A percentile compares a stretch with the other conserved stretches of the same genome.
Conservation (phyloP, 202 grass and related monocot genomes). For the Bolboschoenoplectus hybrid region DNA sequence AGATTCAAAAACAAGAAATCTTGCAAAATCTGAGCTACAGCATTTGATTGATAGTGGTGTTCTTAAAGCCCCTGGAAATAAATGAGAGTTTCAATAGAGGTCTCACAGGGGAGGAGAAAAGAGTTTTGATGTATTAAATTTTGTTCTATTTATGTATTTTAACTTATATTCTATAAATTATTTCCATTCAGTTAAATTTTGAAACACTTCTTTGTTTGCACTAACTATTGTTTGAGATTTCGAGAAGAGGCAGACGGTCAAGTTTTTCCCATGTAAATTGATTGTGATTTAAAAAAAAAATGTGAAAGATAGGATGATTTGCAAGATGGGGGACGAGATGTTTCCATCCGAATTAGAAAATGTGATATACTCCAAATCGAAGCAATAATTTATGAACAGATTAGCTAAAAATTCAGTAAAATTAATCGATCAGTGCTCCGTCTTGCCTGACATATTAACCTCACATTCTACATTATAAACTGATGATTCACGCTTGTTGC, state of each 20-base stretch:
- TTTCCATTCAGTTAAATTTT: background rate
- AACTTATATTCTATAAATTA: background rate
- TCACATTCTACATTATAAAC: constrained; percentile 56
- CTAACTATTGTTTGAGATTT: background rate
- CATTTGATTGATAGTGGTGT: constrained; percentile 58
- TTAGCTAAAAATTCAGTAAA: background rate
- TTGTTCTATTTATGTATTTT: constrained; percentile 27
- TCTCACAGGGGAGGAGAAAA: constrained; percentile 22
- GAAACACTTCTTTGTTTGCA: background rate
- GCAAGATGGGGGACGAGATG: background rate
- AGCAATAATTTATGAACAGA: background rate
- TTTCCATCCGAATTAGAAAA: background rate
- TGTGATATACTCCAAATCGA: background rate
- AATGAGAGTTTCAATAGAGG: constrained; percentile 21
- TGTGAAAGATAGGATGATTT: constrained; percentile 8
- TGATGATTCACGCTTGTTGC: constrained; percentile 47
- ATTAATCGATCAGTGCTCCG: background rate
- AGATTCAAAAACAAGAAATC: constrained; percentile 49
- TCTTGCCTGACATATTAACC: background rate
- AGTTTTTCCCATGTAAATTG: background rate
- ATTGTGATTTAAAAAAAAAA: constrained; percentile 2
- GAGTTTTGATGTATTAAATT: constrained; percentile 36
- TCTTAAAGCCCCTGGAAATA: constrained; percentile 56
- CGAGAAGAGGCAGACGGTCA: background rate
- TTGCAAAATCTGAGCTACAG: constrained; percentile 64